Conservation (phyloP, 257 asterid genomes). For the Przewalskia tangutica region DNA sequence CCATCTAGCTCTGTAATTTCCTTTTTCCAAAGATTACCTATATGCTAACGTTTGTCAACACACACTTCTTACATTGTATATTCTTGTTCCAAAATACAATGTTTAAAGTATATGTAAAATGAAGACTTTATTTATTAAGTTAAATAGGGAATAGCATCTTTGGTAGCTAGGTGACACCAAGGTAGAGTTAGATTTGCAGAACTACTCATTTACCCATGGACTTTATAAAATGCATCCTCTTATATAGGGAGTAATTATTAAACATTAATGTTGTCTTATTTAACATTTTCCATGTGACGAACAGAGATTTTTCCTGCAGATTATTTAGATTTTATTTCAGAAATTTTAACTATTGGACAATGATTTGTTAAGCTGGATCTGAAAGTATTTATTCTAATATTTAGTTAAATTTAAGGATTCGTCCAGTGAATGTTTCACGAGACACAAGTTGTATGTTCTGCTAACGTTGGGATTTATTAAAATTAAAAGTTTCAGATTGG, state of each 20-base stretch:
- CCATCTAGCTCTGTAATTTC: neutral
- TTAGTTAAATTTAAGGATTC: neutral
- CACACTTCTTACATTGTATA: neutral
- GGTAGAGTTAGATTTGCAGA: conserved; percentile 46
- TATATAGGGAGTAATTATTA: conserved; percentile 6
- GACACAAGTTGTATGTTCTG: neutral
- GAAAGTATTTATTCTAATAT: neutral
- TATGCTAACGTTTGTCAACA: neutral
- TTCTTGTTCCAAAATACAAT: neutral
- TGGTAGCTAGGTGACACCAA: conserved; percentile 53
- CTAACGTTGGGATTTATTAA: neutral
- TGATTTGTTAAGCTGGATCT: neutral
- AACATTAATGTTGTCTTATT: conserved; percentile 25
- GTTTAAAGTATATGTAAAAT: too few species aligned
- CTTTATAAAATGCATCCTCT: conserved; percentile 18
- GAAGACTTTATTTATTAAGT: conserved; percentile 6
- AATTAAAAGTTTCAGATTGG: neutral
- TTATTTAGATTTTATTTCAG: neutral
- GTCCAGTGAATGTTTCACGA: neutral
- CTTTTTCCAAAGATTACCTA: neutral
- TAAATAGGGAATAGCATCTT: conserved; percentile 54
- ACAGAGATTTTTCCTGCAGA: neutral
- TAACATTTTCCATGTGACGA: conserved; percentile 12
- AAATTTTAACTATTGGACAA: neutral
- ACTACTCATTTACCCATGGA: conserved; percentile 22